These are phyloP conservation scores for Inonotus hispidus DNA, from an alignment of 1,284 basidiomycete genomes.

Conservation along the genomic window DNA sequence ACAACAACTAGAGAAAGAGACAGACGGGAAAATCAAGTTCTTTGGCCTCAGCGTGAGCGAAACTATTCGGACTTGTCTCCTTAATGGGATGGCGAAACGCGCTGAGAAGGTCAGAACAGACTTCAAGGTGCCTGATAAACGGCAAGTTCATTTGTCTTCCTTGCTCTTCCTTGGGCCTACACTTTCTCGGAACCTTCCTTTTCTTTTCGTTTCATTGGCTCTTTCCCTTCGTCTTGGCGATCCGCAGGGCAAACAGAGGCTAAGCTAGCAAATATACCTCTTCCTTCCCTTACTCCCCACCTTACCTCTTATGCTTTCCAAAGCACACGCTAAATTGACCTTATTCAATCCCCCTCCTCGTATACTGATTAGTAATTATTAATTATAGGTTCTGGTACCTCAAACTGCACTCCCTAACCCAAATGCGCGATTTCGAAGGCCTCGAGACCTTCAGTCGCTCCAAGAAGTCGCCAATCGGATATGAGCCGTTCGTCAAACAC, in stretches of 20 bases:
- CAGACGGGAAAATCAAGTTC: slow-evolving; percentile 69
- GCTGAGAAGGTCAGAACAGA: slow-evolving; percentile 84
- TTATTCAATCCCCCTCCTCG: not conserved
- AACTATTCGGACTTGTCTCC: slow-evolving; percentile 71
- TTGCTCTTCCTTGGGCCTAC: not conserved
- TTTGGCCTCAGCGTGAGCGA: slow-evolving; percentile 81
- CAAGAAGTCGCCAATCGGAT: slow-evolving; percentile 91
- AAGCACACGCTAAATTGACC: not conserved
- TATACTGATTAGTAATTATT: not conserved
- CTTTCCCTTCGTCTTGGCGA: not conserved
- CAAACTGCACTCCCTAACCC: slow-evolving; percentile 78
- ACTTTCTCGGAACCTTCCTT: not conserved
- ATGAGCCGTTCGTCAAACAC: slow-evolving; percentile 87
- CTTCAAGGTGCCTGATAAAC: slow-evolving; percentile 88
- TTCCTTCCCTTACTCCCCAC: no score
- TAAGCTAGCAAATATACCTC: no score
- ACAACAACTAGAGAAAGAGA: slow-evolving; percentile 83
- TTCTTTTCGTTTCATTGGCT: not conserved
- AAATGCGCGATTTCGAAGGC: slow-evolving; percentile 76
- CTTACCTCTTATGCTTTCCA: not conserved
- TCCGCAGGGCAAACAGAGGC: not conserved
- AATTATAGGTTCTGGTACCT: slow-evolving; percentile 82
- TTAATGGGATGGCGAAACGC: slow-evolving; percentile 75
- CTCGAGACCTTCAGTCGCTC: slow-evolving; percentile 81
- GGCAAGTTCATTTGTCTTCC: slow-evolving; percentile 40